Evolutionary conservation across 2,329 filamentous ascomycete species (phyloP), one percentile per base, ranked within the genome.

Genomic region (Onygenales sp.): DNA sequence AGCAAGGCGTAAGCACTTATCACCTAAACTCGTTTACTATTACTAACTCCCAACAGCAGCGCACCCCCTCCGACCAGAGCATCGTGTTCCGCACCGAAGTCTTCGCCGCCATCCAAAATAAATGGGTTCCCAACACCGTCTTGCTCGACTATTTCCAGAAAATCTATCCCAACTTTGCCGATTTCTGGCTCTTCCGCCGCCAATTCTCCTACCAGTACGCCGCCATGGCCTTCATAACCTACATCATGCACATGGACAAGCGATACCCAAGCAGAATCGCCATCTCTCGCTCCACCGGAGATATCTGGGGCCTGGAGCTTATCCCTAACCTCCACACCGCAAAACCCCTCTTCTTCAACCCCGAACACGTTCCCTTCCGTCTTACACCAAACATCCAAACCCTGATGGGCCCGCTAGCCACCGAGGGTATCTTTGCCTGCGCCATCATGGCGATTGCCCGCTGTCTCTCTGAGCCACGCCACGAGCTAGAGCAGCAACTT

Each of bases 121-220:
- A 91, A 67, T 94, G 86, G 81, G 91, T 96, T 53, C 87, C 90
- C 5, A 84, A 85, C 55, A 89, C 83, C 2, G 76, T 97, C 55
- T 85, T 86, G 21, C 79, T 95, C 52, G 84, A 95, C 60, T 96
- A 92, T 75, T 96, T 96, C 81, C 87, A 91, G 66, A 78, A 80
- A 60, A 87, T 84, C 5, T 97, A 93, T 72, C 87, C 90, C 33
- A 86, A 88, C 58, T 98, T 89, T 70, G 83, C 87, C 45, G 91
- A 96, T 64, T 96, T 97, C 77, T 98, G 92, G 90, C 81, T 98
- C 54, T 99, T 99, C 88, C 87, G 93, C 55, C 85, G 91, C 55
- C 91, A 95, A 60, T 95, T 98, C 73, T 87, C 89, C 21, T 96
- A 97, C 75, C 93, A 98, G 72, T 85, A 95, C 57, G 92, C 93